phyloP scores from a whole-genome alignment of 805 yeast species.

The Zygoascus biomembranicola region DNA sequence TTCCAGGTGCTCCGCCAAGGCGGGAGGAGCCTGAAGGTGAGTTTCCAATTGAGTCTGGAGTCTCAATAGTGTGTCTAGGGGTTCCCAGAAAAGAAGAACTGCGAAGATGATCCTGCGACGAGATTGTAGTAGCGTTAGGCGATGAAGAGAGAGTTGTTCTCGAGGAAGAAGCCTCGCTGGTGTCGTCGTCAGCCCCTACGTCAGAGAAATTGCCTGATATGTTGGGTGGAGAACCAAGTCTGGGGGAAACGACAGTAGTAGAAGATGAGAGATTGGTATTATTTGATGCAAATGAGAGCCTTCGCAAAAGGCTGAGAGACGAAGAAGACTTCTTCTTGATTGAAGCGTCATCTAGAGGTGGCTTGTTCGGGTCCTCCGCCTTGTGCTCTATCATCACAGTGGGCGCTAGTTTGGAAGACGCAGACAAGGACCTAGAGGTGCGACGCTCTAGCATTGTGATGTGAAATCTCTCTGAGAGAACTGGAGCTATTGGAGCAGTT shows the following conservation, averaged over 20 bases:
- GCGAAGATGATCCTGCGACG: constrained; percentile 8
- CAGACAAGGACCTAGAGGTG: background rate
- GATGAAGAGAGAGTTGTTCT: constrained; percentile 6
- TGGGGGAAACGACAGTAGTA: background rate
- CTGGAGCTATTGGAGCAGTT: too few relatives aligned
- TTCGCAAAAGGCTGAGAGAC: background rate
- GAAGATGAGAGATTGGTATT: background rate
- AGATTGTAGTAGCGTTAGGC: constrained; percentile 15
- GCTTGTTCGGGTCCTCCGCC: too few relatives aligned
- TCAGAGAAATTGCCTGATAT: background rate
- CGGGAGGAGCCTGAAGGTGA: background rate
- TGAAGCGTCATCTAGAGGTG: background rate
- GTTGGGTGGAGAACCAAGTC: background rate
- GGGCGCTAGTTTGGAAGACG: background rate
- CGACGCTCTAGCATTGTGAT: background rate
- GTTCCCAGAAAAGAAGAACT: constrained; percentile 1
- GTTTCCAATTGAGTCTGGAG: background rate
- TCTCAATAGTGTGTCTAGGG: constrained; percentile 1
- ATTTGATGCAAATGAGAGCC: background rate
- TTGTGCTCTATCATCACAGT: too few relatives aligned
- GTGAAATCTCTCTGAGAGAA: too few relatives aligned
- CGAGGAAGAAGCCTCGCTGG: background rate
- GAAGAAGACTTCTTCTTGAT: background rate
- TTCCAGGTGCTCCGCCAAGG: background rate
- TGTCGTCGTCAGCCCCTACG: background rate